Conservation (phyloP, 371 early-diverging fungal genomes). For the Mortierella sp. region DNA sequence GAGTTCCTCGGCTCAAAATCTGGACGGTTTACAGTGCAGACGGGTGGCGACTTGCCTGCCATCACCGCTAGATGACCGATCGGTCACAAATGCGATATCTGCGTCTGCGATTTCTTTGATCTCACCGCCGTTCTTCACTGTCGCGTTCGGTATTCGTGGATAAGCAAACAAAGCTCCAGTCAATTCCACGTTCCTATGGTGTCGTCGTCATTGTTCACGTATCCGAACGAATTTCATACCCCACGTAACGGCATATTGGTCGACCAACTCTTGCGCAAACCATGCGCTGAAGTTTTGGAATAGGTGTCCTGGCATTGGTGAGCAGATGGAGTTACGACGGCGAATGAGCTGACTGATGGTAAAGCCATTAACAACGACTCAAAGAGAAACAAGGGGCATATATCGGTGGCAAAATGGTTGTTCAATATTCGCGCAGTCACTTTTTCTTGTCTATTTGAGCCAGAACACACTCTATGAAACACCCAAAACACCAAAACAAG, state of each 20-base stretch:
- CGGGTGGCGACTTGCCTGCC: constrained; percentile 2
- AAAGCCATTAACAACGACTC: no score
- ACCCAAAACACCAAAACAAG: no score
- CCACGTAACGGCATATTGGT: constrained; percentile 19
- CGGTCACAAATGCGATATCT: constrained; percentile 44
- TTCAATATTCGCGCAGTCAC: constrained; percentile 9
- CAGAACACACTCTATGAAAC: no score
- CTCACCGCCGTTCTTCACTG: constrained; percentile 31
- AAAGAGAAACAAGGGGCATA: neutral
- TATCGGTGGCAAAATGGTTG: constrained; percentile 6
- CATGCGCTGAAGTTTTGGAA: constrained; percentile 42
- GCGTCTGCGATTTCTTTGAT: constrained; percentile 18
- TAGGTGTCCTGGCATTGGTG: no score
- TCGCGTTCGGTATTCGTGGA: no score
- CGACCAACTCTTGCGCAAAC: constrained; percentile 36
- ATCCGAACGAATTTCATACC: constrained; percentile 5
- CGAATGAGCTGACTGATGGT: no score
- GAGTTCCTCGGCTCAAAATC: no score
- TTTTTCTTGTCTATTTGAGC: neutral
- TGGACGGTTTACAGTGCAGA: no score
- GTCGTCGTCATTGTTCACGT: neutral
- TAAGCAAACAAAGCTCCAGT: no score
- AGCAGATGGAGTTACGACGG: neutral
- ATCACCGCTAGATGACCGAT: neutral
- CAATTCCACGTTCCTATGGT: no score